Evolutionary conservation across 2,329 filamentous ascomycete species (phyloP).

Genomic region (Xylariaceae sp.): DNA sequence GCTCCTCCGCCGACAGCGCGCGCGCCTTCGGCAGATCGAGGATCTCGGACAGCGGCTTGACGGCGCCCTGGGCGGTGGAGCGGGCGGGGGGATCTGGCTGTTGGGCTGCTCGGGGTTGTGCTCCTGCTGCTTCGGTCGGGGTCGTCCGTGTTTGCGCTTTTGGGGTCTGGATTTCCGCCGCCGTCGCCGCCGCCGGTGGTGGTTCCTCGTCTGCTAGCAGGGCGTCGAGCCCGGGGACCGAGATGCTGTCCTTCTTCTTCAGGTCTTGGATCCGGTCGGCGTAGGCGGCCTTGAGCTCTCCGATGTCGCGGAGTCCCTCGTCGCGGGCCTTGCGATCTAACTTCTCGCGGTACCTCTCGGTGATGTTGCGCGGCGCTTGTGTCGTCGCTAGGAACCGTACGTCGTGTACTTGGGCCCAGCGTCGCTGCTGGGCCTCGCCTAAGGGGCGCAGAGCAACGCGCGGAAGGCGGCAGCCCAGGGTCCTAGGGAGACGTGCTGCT

Average conservation of each 20-base stretch:
- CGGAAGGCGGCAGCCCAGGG: conserved; percentile 27
- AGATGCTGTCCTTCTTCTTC: conserved; percentile 68
- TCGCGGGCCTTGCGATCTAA: conserved; percentile 80
- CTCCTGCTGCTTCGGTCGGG: background rate
- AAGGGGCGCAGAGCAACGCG: conserved; percentile 14
- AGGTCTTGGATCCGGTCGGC: conserved; percentile 79
- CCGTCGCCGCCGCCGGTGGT: no score
- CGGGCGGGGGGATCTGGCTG: no score
- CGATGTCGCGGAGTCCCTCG: conserved; percentile 72
- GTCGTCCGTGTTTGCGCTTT: conserved; percentile 23
- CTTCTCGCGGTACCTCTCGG: conserved; percentile 88
- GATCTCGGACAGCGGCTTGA: conserved; percentile 58
- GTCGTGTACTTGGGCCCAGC: conserved; percentile 92
- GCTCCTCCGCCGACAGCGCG: conserved; percentile 76
- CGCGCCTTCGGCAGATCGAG: conserved; percentile 82
- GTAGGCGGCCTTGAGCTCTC: conserved; percentile 81
- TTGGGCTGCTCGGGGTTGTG: background rate
- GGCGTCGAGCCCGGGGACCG: conserved; percentile 46
- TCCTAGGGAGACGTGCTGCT: conserved; percentile 21
- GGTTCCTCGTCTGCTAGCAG: conserved; percentile 39
- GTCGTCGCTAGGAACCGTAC: conserved; percentile 88
- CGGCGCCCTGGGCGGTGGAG: conserved; percentile 32
- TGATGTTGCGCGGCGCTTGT: conserved; percentile 67
- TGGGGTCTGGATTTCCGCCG: conserved; percentile 41
- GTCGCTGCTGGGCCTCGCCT: conserved; percentile 61